These are phyloP conservation scores for Phalaenopsis aphrodite DNA, from an alignment of 106 monocot species.

Conservation along the genomic window DNA sequence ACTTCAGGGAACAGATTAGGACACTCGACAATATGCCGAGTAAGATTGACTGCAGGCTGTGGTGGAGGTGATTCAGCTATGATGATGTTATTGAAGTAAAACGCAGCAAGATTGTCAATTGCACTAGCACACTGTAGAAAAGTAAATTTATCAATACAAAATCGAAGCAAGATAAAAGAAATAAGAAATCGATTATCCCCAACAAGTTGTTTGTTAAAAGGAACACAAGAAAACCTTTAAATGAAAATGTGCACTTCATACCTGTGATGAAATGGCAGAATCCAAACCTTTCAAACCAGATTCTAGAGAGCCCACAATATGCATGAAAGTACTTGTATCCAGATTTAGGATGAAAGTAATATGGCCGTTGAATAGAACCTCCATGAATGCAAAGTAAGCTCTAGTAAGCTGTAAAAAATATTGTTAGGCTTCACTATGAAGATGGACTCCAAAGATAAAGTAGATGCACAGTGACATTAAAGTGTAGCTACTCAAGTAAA, in stretches of 20 bases:
- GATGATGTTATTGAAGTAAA: constrained; percentile 91
- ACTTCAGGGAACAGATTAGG: constrained; percentile 93
- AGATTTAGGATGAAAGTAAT: constrained; percentile 70
- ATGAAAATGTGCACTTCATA: constrained; percentile 8
- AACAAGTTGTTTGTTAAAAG: background rate
- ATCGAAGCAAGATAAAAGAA: background rate
- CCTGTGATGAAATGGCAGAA: constrained; percentile 85
- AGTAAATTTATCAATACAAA: constrained; percentile 1
- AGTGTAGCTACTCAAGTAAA: background rate
- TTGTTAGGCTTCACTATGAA: constrained; percentile 1
- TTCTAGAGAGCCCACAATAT: constrained; percentile 88
- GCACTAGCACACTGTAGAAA: constrained; percentile 77
- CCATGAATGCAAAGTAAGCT: constrained; percentile 83
- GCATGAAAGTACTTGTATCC: constrained; percentile 78
- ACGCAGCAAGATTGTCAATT: constrained; percentile 82
- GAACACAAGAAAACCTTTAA: background rate
- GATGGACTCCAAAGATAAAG: background rate
- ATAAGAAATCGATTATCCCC: background rate
- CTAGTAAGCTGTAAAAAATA: constrained; percentile 59
- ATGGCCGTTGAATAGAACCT: constrained; percentile 86
- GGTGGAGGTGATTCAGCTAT: constrained; percentile 65
- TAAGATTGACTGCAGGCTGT: constrained; percentile 66
- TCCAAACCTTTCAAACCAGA: constrained; percentile 95
- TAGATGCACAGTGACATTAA: background rate
- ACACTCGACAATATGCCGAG: constrained; percentile 72